Evolutionary conservation across 2,329 filamentous ascomycete genomes (phyloP).

Genomic region (Hypoxylon sp.): DNA sequence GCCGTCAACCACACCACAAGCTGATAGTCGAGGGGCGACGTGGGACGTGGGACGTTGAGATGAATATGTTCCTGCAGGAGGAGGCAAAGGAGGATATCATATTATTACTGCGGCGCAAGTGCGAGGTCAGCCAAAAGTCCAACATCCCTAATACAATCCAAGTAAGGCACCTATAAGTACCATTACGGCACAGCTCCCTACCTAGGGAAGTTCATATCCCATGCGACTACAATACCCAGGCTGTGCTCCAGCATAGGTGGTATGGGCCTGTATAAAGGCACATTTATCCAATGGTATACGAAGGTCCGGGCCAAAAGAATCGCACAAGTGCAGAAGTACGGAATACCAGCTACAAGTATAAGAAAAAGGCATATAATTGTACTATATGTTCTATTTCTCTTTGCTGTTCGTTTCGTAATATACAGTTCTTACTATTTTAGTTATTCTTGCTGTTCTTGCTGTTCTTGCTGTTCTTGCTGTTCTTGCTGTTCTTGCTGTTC

Average conservation of each 20-base stretch:
- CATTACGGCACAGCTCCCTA: conserved; percentile 16
- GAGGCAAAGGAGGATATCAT: conserved; percentile 9
- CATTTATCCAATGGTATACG: conserved; percentile 4
- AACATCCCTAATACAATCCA: not conserved
- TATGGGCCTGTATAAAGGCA: not conserved
- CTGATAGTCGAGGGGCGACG: not conserved
- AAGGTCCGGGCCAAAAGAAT: no score
- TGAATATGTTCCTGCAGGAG: conserved; percentile 26
- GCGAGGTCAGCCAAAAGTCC: conserved; percentile 11
- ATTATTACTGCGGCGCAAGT: conserved; percentile 1
- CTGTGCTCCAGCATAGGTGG: conserved; percentile 2
- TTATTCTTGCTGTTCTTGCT: no score
- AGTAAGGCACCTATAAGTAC: not conserved
- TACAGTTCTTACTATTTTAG: no score
- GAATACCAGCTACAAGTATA: no score
- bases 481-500: no score
- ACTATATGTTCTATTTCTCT: no score
- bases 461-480: no score
- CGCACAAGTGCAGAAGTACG: no score
- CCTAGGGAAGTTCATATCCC: conserved; percentile 4
- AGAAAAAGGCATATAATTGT: no score
- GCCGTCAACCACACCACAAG: conserved; percentile 14
- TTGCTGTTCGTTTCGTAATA: no score
- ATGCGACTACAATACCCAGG: not conserved
- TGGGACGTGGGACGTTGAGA: conserved; percentile 1